Base-by-base conservation (phyloP, 192 early-diverging fungal species). In the Entrophospora sp. region DNA sequence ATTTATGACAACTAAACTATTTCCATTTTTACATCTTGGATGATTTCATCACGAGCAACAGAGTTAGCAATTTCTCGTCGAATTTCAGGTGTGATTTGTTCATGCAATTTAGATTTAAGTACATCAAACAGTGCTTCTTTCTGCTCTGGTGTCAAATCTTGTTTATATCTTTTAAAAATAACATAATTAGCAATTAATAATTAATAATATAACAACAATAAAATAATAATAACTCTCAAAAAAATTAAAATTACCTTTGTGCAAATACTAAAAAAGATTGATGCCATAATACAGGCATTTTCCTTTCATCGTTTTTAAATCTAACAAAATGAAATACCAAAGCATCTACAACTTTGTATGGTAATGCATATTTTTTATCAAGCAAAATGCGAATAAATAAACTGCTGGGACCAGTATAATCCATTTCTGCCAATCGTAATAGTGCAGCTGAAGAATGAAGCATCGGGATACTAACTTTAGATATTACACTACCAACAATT, bases 301-400 rank as follows among this genome's bases (percentile, higher is more conserved):
- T 82, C 44, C 89, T 74, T 43, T 79, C 66, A 67, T 93, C 91
- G 56, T 80, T 86, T 77, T 87, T 86, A 84, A 98, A 96, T 45
- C 90, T 78, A 67, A 89, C 69, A 77, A 95, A 96, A 78, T 98
- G 96, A 73, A 90, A 87, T 22, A 98, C 96, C 37, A 98, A 71
- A 28, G 88, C 85, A 71, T 96, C 94, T 13, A 98, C 87, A n/a
- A 96, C 94, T 77, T 93, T 94, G 85, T 86, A 98, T 1, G 94
- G 96, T 68, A 96, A 78, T 3, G 96, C 94, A 62, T 96, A 96
- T 76, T 98, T 98, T 68, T 96, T 98, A 77, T 98, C 96, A n/a
- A 98, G 80, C 44, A 98, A 76, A 43, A 98, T 81, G 58, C 94
- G 92, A 61, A 98, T 92, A 72, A 98, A 98, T 67, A 96, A 79